Base-by-base conservation (phyloP, 495 filamentous ascomycete species). In the Neurospora sp. region DNA sequence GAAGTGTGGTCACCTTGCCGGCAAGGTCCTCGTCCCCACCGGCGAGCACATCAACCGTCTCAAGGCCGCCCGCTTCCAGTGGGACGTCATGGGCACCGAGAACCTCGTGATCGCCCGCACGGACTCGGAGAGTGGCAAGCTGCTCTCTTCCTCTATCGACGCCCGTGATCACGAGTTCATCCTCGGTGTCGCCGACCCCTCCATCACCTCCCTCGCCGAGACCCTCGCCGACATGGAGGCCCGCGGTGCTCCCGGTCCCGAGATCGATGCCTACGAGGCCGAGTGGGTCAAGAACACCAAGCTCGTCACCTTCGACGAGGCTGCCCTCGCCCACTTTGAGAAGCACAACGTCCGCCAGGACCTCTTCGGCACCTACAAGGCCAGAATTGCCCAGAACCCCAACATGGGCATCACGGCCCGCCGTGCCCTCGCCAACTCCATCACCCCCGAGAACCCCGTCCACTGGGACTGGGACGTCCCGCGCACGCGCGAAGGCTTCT, bases 1-100 rank as follows among this genome's bases (percentile, higher is more conserved):
- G 87, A 99, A 98, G 83, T 99, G 96, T 79, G 96, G 96, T 20
- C 96, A 99, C 85, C 87, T 99, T 73, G 95, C 96, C 2, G 96
- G 96, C 75, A 99, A 99, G 82, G 96, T 99, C 2, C 85, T 99
- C 14, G 96, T 99, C 0, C 96, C 96, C 0, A 90, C 96, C 46
- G 91, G 93, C 75, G 96, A 99, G 77, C 96, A 99, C 83, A 96
- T 98, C 84, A 98, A 98, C 83, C 89, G 96, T 18, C 89, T 99
- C 5, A 90, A 93, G 39, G 94, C 96, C 20, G 90, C 96, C 3
- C 90, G 96, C 71, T 98, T 96, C 85, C 96, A 99, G 78, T 99
- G 96, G 96, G 96, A 99, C 77, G 86, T 97, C 49, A 97, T 99
- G 95, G 96, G 95, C 70, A 89, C 88, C 37, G 96, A 99, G 82